Evolutionary conservation across 768 basidiomycete species (phyloP).

Genomic region (Leccinum incarnatum): DNA sequence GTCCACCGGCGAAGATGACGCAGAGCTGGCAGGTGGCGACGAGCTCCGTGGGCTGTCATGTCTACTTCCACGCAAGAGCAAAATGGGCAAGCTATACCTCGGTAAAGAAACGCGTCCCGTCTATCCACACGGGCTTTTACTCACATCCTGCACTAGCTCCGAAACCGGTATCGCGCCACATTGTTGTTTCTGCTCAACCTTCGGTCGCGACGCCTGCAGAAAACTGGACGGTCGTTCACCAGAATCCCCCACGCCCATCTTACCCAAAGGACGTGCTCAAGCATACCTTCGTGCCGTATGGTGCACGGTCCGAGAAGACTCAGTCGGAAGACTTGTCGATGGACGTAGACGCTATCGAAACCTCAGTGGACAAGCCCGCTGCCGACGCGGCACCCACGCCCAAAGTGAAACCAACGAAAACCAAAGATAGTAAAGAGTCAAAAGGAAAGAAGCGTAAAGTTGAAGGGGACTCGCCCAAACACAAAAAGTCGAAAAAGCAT

Average conservation of each 20-base stretch:
- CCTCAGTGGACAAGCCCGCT: conserved; percentile 21
- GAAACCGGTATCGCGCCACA: conserved; percentile 52
- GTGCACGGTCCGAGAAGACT: conserved; percentile 37
- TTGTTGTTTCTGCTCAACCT: conserved; percentile 56
- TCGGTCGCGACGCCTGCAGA: conserved; percentile 24
- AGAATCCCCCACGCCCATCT: conserved; percentile 54
- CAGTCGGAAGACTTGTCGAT: conserved; percentile 10
- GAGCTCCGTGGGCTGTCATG: conserved; percentile 61
- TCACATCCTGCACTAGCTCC: conserved; percentile 46
- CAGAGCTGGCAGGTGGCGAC: conserved; percentile 48
- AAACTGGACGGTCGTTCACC: conserved; percentile 24
- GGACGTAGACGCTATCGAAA: conserved; percentile 26
- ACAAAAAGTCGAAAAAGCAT: conserved; percentile 49
- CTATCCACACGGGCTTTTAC: conserved; percentile 27
- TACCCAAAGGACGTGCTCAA: conserved; percentile 62
- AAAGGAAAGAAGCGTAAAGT: conserved; percentile 47
- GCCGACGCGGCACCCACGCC: background rate
- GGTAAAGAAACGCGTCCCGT: conserved; percentile 36
- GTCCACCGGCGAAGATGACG: conserved; percentile 48
- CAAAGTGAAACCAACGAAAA: conserved; percentile 4
- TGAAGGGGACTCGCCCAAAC: conserved; percentile 45
- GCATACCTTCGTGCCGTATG: conserved; percentile 63
- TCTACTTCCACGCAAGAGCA: conserved; percentile 60
- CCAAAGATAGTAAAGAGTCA: conserved; percentile 27
- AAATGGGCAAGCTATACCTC: conserved; percentile 55